These are phyloP conservation scores for Phanerochaete sordida DNA, from an alignment of 768 basidiomycete genomes.

Conservation along the genomic window DNA sequence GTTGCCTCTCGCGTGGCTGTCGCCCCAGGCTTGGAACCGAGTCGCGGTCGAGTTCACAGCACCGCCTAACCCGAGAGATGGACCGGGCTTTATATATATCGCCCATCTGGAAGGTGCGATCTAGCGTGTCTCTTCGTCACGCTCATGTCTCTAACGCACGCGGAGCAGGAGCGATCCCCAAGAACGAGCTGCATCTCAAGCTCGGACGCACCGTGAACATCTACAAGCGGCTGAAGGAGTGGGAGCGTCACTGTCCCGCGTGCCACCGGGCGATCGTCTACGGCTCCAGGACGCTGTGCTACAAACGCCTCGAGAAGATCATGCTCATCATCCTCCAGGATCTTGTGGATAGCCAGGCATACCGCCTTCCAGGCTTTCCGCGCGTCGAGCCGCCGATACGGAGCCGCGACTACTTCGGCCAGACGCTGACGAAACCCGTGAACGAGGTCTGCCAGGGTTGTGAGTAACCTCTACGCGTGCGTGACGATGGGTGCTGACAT, in stretches of 20 bases:
- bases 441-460: background rate
- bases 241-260: background rate
- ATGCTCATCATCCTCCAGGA: background rate
- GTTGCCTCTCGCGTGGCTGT: no score
- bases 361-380: background rate
- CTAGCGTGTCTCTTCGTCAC: no score
- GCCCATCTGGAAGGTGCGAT: background rate
- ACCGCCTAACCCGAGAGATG: background rate
- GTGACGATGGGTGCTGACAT: background rate
- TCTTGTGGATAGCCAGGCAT: background rate
- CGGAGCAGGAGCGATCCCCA: no score
- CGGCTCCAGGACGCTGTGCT: background rate
- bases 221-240: background rate
- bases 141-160: no score
- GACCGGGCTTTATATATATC: background rate
- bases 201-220: background rate
- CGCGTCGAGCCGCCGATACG: background rate
- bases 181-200: background rate
- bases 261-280: background rate
- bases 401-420: no score
- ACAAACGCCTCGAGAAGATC: background rate
- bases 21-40: no score
- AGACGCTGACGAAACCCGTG: no score
- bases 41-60: no score
- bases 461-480: background rate